A percentile compares a stretch with the other conserved stretches of the same genome.
phyloP scores from a whole-genome alignment of 2,329 filamentous ascomycete genomes.

The Xylaria sp. region DNA sequence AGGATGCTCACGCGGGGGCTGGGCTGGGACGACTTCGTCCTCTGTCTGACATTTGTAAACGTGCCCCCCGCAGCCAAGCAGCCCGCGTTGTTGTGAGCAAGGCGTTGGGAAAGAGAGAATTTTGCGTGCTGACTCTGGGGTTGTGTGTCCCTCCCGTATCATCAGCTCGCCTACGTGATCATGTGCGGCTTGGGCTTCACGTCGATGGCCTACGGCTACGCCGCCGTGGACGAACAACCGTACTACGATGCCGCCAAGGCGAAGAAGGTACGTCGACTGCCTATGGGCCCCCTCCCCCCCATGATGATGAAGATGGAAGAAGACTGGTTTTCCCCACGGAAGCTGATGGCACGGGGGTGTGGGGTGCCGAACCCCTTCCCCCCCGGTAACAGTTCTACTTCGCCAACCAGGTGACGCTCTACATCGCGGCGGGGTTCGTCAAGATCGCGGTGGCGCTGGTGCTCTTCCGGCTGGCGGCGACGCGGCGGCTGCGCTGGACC shows the following conservation, averaged over 20 bases:
- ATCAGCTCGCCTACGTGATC: constrained; percentile 32
- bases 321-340: not conserved
- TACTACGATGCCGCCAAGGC: constrained; percentile 28
- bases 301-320: not conserved
- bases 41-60: constrained; percentile 35
- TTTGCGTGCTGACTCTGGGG: constrained; percentile 15
- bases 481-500: constrained; percentile 26
- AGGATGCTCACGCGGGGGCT: constrained; percentile 32
- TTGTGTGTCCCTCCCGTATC: no score
- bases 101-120: no score
- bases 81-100: no score
- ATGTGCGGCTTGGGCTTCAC: constrained; percentile 34
- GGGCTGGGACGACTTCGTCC: constrained; percentile 35
- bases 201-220: constrained; percentile 37
- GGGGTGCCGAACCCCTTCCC: no score
- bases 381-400: constrained; percentile 38
- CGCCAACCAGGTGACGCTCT: constrained; percentile 36
- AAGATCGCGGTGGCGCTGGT: constrained; percentile 40
- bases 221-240: constrained; percentile 29
- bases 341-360: constrained; percentile 14
- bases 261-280: constrained; percentile 12
- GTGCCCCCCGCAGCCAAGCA: no score
- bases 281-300: not conserved
- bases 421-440: constrained; percentile 38
- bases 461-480: constrained; percentile 35